Conservation (phyloP, 352 stramenopile genomes). For the Pythium rhizo-oryzae region DNA sequence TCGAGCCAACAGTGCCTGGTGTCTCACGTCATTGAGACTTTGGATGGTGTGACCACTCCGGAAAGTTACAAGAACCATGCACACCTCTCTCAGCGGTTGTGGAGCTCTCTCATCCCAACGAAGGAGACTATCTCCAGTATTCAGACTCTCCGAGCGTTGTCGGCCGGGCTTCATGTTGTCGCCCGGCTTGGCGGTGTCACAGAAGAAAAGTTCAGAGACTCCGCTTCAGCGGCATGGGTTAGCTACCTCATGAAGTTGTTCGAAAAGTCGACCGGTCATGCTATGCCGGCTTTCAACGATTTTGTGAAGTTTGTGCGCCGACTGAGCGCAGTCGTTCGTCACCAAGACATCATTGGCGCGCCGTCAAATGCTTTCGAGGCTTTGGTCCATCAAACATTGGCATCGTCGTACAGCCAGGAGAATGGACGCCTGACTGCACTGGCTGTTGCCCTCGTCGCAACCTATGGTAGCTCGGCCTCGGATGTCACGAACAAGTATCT, state of each 20-base stretch:
- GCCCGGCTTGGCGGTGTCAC: slow-evolving; percentile 14
- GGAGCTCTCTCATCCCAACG: not conserved
- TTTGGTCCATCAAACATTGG: slow-evolving; percentile 5
- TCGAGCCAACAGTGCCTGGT: slow-evolving; percentile 1
- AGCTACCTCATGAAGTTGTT: not conserved
- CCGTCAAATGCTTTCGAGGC: not conserved
- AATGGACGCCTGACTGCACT: slow-evolving; percentile 10
- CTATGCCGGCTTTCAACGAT: not conserved
- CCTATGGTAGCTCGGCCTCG: slow-evolving; percentile 2
- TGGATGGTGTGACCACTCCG: slow-evolving; percentile 6
- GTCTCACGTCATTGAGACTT: slow-evolving; percentile 3
- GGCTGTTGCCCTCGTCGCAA: slow-evolving; percentile 7
- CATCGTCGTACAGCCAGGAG: not conserved
- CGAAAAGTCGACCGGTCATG: not conserved
- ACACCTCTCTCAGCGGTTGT: not conserved
- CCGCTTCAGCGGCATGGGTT: slow-evolving; percentile 6
- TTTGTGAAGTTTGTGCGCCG: slow-evolving; percentile 13
- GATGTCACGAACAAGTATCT: not conserved
- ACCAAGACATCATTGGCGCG: not conserved
- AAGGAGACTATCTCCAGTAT: not conserved
- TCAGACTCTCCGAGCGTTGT: slow-evolving; percentile 15
- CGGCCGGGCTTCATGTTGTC: slow-evolving; percentile 20
- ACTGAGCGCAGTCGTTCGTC: slow-evolving; percentile 1
- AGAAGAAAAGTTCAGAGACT: slow-evolving; percentile 6
- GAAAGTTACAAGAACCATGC: not conserved